Evolutionary conservation across 176 grass and related monocot species (phyloP).

Genomic region (Triticum monococcum): DNA sequence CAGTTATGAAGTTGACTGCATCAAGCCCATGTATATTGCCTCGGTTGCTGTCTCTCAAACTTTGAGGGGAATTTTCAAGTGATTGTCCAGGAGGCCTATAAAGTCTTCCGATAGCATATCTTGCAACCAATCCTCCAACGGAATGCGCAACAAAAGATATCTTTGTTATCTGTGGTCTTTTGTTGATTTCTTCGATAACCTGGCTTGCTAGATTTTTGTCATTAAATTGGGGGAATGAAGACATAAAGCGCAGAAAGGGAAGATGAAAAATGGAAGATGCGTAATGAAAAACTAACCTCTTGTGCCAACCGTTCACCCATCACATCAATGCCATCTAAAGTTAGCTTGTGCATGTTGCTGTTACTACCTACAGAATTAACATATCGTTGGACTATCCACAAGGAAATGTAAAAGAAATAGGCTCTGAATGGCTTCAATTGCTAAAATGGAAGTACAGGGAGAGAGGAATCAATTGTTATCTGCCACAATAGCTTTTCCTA

Average conservation of each 20-base stretch:
- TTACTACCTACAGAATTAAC: slow-evolving; percentile 63
- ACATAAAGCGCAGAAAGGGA: slow-evolving; percentile 11
- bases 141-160: slow-evolving; percentile 99
- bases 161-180: slow-evolving; percentile 61
- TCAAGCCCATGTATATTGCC: slow-evolving; percentile 74
- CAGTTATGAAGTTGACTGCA: slow-evolving; percentile 89
- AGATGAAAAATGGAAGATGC: slow-evolving; percentile 10
- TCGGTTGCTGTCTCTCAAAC: slow-evolving; percentile 21
- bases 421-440: neutral
- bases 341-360: slow-evolving; percentile 81
- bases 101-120: slow-evolving; percentile 90
- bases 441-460: neutral
- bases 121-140: slow-evolving; percentile 88
- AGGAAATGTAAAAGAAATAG: slow-evolving; percentile 10
- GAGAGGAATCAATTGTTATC: neutral
- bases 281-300: slow-evolving; percentile 63
- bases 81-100: slow-evolving; percentile 52
- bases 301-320: slow-evolving; percentile 91
- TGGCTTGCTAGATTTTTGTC: slow-evolving; percentile 46
- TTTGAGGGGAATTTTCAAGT: slow-evolving; percentile 34
- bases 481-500: neutral
- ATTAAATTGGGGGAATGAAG: slow-evolving; percentile 33
- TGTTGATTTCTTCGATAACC: slow-evolving; percentile 70
- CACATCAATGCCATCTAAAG: slow-evolving; percentile 94
- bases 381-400: slow-evolving; percentile 1